phyloP scores from a whole-genome alignment of 345 rosid genomes.

The Nasturtium officinale region DNA sequence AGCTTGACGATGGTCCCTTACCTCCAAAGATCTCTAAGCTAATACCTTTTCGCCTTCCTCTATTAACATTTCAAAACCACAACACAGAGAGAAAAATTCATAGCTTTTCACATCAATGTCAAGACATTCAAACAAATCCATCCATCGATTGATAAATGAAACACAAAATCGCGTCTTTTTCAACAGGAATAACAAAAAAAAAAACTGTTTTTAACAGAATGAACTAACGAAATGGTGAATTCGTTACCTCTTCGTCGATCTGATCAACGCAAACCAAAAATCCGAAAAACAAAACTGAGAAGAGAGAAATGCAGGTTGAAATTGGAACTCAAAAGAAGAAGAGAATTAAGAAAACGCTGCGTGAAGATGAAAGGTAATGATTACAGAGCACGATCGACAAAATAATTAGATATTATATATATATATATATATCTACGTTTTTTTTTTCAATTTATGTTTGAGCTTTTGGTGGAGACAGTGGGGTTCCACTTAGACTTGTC shows the following conservation, averaged over 20 bases:
- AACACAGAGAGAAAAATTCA: constrained; percentile 3
- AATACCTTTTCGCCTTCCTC: constrained; percentile 27
- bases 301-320: constrained; percentile 26
- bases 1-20: constrained; percentile 8
- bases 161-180: constrained; percentile 4
- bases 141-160: neutral
- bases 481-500: constrained; percentile 44
- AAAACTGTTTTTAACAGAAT: neutral
- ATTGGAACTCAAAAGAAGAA: neutral
- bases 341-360: neutral
- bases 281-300: neutral
- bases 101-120: neutral
- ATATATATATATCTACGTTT: neutral
- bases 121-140: constrained; percentile 6
- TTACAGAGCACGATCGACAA: constrained; percentile 29
- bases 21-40: constrained; percentile 35
- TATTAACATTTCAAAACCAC: constrained; percentile 25
- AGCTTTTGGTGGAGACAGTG: constrained; percentile 40
- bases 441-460: neutral
- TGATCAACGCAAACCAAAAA: constrained; percentile 1
- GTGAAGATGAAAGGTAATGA: constrained; percentile 33
- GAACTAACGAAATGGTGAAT: neutral
- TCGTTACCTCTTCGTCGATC: constrained; percentile 36
- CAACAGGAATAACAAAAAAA: neutral
- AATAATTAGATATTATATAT: constrained; percentile 13